These are phyloP conservation scores for Backusella sp. DNA, from an alignment of 192 early-diverging fungal species.

Conservation along the genomic window DNA sequence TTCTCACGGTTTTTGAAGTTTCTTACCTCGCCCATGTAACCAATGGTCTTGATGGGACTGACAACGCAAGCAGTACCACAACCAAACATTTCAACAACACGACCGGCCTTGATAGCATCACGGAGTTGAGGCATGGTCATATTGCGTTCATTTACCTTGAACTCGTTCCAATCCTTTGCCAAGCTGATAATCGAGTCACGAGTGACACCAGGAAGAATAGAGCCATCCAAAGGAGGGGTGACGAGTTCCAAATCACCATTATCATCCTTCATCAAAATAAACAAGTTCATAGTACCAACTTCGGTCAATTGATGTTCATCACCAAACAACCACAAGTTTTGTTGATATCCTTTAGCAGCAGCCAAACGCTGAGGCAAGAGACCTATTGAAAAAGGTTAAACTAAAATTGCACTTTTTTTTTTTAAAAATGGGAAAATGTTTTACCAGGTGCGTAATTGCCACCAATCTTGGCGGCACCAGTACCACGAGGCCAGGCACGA, in stretches of 20 bases:
- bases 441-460: conserved; percentile 87
- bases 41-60: conserved; percentile 85
- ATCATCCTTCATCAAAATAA: conserved; percentile 85
- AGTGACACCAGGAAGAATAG: conserved; percentile 94
- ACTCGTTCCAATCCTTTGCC: conserved; percentile 78
- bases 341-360: conserved; percentile 85
- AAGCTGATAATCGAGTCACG: conserved; percentile 88
- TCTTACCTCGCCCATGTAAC: conserved; percentile 58
- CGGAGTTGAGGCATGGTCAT: conserved; percentile 79
- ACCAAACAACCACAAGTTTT: conserved; percentile 96
- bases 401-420: too few species aligned
- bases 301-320: conserved; percentile 84
- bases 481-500: conserved; percentile 94
- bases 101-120: conserved; percentile 72
- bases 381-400: not conserved
- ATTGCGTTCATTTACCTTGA: conserved; percentile 84
- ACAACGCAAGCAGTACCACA: conserved; percentile 96
- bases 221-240: conserved; percentile 91
- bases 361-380: conserved; percentile 80
- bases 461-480: conserved; percentile 91
- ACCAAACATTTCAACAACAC: conserved; percentile 92
- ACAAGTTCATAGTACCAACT: conserved; percentile 98
- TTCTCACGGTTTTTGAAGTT: not conserved
- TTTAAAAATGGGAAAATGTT: not conserved
- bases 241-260: conserved; percentile 80